Evolutionary conservation across 495 filamentous ascomycete species (phyloP), one percentile per base, ranked within the genome.

Genomic region (Neurospora sp.): DNA sequence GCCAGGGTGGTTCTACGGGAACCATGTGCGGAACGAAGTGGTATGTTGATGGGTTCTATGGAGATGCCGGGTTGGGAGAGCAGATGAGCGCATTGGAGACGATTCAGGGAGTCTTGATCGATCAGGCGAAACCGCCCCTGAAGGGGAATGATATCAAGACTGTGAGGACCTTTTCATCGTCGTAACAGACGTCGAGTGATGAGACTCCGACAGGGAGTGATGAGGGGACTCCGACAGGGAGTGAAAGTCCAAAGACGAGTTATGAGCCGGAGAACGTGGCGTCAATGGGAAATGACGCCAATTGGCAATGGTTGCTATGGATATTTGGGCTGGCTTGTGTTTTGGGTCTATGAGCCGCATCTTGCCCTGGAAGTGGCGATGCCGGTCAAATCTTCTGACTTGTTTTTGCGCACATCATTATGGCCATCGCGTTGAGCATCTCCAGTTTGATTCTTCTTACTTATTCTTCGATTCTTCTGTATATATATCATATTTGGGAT

Each of bases 21-120:
- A 89, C 87, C 9, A 83, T 82, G 0, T 97, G 94, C 78, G 92
- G 93, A 0, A 81, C 91, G 74, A 87, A 84, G 75, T 96, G 94
- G 91, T 91, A 85, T 61, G 80, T 83, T 14, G 79, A 81, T 14
- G 82, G 83, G 14, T 93, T 88, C 81, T 92, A 94, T 74, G 88
- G 86, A 2, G 79, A 79, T 16, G 76, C 75, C 9, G 90, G 90
- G 3, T 80, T 92, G n/a, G 91, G 91, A 0, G 87, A 93, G 82
- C 88, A 93, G 79, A 87, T 94, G 86, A 87, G 85, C 48, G 92
- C 90, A 2, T 81, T 94, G 48, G 88, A 91, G 76, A 88, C 91
- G 27, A 84, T 94, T 7, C 87, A 91, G 77, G 88, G 89, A 3
- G 80, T 87, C 9, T 76, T 91, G 4, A 79, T 83, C 7, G 73